Conservation (phyloP, 495 filamentous ascomycete species). For the Penicillium pulvis region DNA sequence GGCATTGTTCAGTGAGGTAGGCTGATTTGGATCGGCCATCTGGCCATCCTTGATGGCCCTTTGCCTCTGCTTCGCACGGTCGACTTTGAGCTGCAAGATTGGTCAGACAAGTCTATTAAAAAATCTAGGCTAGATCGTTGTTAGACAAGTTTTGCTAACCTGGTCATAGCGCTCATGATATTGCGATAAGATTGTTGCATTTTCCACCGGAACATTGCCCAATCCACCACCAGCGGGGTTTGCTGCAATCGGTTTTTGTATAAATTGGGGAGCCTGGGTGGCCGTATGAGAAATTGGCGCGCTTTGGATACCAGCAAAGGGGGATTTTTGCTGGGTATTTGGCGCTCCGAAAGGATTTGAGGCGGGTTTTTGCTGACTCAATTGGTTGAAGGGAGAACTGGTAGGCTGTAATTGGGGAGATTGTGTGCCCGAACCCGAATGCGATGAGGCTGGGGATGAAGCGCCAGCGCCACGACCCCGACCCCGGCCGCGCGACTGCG, state of each 20-base stretch:
- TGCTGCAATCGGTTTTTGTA: neutral
- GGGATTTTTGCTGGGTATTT: conserved; percentile 19
- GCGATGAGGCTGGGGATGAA: conserved; percentile 12
- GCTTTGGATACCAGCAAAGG: conserved; percentile 24
- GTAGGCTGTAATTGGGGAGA: conserved; percentile 6
- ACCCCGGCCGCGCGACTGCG: conserved; percentile 4
- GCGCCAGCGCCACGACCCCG: conserved; percentile 17
- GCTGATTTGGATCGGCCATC: conserved; percentile 88
- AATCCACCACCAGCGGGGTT: conserved; percentile 8
- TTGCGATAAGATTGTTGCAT: conserved; percentile 25
- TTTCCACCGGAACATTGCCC: conserved; percentile 24
- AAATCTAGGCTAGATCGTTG: neutral
- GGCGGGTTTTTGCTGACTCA: conserved; percentile 25
- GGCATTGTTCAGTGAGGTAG: conserved; percentile 75
- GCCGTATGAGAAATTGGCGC: conserved; percentile 14
- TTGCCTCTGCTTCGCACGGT: conserved; percentile 67
- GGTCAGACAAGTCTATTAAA: conserved; percentile 23
- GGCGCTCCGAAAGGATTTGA: conserved; percentile 23
- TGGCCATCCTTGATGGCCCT: conserved; percentile 71
- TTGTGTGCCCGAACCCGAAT: conserved; percentile 2
- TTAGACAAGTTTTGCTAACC: conserved; percentile 27
- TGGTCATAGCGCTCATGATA: conserved; percentile 49
- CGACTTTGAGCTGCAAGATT: conserved; percentile 57
- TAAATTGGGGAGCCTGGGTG: conserved; percentile 1
- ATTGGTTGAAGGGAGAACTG: conserved; percentile 37